Conservation (phyloP, 2,329 filamentous ascomycete genomes). For the Ophiocordyceps camponoti-leonardi region DNA sequence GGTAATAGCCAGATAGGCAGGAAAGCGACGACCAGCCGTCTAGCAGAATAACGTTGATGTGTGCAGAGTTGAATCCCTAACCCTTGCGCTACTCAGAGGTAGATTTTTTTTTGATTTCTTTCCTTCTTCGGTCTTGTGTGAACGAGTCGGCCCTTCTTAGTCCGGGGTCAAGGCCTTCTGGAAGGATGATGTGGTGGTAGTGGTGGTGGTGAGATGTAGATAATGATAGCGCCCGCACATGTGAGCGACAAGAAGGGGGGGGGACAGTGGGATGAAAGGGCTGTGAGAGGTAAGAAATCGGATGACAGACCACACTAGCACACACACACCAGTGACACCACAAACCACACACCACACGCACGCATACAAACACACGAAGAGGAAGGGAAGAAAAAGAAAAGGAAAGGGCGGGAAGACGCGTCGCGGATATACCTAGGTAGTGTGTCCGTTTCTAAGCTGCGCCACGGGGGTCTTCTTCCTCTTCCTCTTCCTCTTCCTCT, state of each 20-base stretch:
- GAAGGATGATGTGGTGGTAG: slow-evolving; percentile 2
- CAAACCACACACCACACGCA: too few species aligned
- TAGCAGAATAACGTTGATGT: not conserved
- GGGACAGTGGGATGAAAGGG: not conserved
- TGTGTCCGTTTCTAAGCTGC: not conserved
- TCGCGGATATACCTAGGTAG: too few species aligned
- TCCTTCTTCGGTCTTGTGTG: not conserved
- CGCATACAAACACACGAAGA: too few species aligned
- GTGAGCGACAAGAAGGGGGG: not conserved
- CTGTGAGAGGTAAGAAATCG: not conserved
- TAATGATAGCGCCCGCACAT: not conserved
- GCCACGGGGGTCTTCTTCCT: not conserved
- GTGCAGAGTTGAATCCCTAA: not conserved
- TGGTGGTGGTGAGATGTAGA: too few species aligned
- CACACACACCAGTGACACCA: too few species aligned
- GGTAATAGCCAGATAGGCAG: not conserved
- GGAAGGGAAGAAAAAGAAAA: not conserved
- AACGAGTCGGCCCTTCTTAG: slow-evolving; percentile 2
- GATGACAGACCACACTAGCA: not conserved
- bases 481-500: too few species aligned
- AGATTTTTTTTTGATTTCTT: not conserved
- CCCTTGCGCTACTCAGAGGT: not conserved
- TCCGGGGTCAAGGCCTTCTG: slow-evolving; percentile 2
- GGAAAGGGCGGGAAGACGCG: not conserved
- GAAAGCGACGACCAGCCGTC: not conserved